These are phyloP conservation scores for Comarum palustre DNA, from an alignment of 306 rosid species.

Conservation along the genomic window DNA sequence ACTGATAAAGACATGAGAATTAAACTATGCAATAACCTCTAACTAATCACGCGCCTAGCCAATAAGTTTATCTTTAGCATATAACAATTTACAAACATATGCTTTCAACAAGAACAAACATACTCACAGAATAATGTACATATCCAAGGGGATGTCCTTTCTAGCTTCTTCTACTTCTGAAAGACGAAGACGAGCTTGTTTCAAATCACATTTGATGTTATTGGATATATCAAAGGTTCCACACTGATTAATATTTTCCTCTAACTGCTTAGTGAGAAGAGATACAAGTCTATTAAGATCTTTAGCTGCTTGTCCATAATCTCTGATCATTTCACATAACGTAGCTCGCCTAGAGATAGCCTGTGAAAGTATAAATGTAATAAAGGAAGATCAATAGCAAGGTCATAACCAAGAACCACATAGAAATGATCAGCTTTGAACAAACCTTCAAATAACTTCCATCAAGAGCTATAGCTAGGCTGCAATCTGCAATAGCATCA, in stretches of 20 bases:
- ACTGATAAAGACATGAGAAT: background rate
- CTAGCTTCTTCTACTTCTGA: constrained; percentile 78
- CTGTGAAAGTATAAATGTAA: constrained; percentile 36
- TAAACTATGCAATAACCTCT: background rate
- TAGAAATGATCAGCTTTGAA: constrained; percentile 25
- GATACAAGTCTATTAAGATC: constrained; percentile 75
- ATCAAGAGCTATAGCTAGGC: constrained; percentile 94
- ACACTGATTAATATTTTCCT: constrained; percentile 48
- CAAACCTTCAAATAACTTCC: constrained; percentile 78
- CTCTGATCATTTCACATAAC: constrained; percentile 77
- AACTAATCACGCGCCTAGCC: background rate
- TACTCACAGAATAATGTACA: constrained; percentile 93
- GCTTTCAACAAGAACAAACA: constrained; percentile 9
- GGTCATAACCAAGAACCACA: constrained; percentile 7
- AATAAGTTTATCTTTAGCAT: background rate
- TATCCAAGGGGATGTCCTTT: constrained; percentile 78
- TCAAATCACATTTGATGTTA: constrained; percentile 63
- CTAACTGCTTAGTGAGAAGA: constrained; percentile 48
- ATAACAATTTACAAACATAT: background rate
- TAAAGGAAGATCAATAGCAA: background rate
- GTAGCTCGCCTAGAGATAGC: constrained; percentile 92
- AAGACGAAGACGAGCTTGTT: constrained; percentile 63
- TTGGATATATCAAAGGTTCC: constrained; percentile 58
- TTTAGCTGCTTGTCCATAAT: constrained; percentile 77
- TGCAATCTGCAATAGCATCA: constrained; percentile 93